Evolutionary conservation across 306 rosid species (phyloP), one percentile per base, ranked within the genome.

Genomic region (Canavalia ensiformis): DNA sequence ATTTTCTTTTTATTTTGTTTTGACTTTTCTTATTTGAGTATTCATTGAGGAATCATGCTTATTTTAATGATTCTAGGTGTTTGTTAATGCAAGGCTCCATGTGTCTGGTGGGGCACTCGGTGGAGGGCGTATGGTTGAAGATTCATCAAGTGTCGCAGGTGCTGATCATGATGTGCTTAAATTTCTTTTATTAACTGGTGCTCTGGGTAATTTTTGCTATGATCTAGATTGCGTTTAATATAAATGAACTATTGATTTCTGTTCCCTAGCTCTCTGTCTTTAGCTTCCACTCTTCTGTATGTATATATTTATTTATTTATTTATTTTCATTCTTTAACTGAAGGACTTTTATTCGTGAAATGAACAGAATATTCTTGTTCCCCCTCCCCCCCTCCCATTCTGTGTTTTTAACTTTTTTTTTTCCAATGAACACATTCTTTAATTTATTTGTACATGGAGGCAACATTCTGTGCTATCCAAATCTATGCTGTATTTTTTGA

Each of bases 71-170:
- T 88, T 74, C 56, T 78, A 96, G 99, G 99, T 96, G 50, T 96
- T 96, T 82, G 99, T 96, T 62, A 96, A 96, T 90, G 99, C 99
- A 79, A 90, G 99, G 84, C 92, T 96, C 68, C 99, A 96, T 86
- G 99, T 96, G 67, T 96, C 99, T 71, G 99, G 99, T 65, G 99
- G 99, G 47, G 98, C 99, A 34, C 97, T 96, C 64, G 99, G 99
- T 80, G 99, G 99, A 81, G 99, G 99, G 55, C 94, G 98, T 68
- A 94, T 96, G 98, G 99, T 96, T 30, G 99, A 96, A 92, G 99
- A 96, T 75, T 92, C 97, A 51, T 96, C 99, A 73, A 96, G 97
- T 85, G 95, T 96, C 79, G 99, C 99, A 88, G 99, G 99, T 96
- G 89, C 88, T 51, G 71, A 54, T 86, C 54, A 49, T 51, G 72